These are phyloP conservation scores for Coniochaeta sp. DNA, from an alignment of 2,329 filamentous ascomycete species.

Conservation along the genomic window DNA sequence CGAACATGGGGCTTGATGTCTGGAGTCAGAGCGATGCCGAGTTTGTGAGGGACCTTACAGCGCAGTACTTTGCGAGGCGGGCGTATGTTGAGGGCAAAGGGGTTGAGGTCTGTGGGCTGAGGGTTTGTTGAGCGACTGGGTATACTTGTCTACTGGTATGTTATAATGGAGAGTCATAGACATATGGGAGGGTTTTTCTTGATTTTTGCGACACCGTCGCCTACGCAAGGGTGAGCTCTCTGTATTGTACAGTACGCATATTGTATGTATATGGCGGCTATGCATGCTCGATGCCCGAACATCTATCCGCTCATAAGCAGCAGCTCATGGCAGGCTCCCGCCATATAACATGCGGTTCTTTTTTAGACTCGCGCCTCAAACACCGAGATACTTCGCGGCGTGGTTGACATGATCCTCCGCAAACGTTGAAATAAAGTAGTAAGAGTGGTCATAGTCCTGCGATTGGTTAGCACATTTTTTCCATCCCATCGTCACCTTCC, in stretches of 20 bases:
- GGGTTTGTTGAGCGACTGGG: constrained; percentile 49
- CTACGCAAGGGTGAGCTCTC: not conserved
- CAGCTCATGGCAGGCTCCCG: not conserved
- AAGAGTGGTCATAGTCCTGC: constrained; percentile 90
- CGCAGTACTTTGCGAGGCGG: constrained; percentile 57
- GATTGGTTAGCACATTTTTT: not conserved
- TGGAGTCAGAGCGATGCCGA: constrained; percentile 66
- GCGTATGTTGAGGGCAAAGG: constrained; percentile 59
- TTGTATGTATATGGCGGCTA: not conserved
- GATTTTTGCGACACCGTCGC: not conserved
- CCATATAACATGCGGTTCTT: not conserved
- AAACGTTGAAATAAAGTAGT: constrained; percentile 93
- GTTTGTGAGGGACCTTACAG: constrained; percentile 57
- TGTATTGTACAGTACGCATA: not conserved
- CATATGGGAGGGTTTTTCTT: not conserved
- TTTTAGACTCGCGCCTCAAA: not conserved
- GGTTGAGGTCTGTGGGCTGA: constrained; percentile 68
- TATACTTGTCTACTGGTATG: not conserved
- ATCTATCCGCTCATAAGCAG: too few species aligned
- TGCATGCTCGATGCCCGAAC: not conserved
- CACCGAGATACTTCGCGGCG: constrained; percentile 70
- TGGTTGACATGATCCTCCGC: constrained; percentile 85
- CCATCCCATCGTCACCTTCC: not conserved
- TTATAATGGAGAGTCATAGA: not conserved
- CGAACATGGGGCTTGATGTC: constrained; percentile 67